A percentile compares a stretch with the other conserved stretches of the same genome.
Evolutionary conservation across 768 basidiomycete genomes (phyloP).

Genomic region (Leccinellum rugosiceps): DNA sequence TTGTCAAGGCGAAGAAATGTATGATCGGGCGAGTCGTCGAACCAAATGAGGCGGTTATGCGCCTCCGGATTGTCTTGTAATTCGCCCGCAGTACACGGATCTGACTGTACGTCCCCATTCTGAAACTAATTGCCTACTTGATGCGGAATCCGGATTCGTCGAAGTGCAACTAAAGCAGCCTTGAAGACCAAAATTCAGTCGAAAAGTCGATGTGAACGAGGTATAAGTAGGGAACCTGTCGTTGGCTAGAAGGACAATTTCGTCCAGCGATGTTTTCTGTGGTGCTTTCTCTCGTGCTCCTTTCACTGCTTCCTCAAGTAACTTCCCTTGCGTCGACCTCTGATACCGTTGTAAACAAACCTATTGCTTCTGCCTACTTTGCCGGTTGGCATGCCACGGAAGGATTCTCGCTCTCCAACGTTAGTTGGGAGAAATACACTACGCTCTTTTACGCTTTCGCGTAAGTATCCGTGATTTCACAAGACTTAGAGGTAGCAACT

Average conservation of each 20-base stretch:
- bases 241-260: not conserved
- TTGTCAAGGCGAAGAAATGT: not conserved
- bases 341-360: slow-evolving; percentile 38
- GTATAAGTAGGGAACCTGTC: not conserved
- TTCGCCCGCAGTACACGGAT: not conserved
- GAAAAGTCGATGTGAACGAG: not conserved
- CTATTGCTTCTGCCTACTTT: slow-evolving; percentile 56
- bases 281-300: not conserved
- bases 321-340: not conserved
- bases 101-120: not conserved
- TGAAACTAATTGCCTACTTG: not conserved
- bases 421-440: slow-evolving; percentile 68
- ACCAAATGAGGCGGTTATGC: not conserved
- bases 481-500: not conserved
- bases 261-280: not conserved
- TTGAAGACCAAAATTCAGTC: not conserved
- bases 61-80: not conserved
- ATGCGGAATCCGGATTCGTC: not conserved
- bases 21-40: not conserved
- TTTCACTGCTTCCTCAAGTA: not conserved
- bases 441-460: slow-evolving; percentile 65
- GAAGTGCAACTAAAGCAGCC: not conserved
- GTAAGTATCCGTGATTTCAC: slow-evolving; percentile 25
- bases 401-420: slow-evolving; percentile 48
- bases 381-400: slow-evolving; percentile 56